Conservation (phyloP, 2,329 filamentous ascomycete genomes). For the Pseudonectria foliicola region DNA sequence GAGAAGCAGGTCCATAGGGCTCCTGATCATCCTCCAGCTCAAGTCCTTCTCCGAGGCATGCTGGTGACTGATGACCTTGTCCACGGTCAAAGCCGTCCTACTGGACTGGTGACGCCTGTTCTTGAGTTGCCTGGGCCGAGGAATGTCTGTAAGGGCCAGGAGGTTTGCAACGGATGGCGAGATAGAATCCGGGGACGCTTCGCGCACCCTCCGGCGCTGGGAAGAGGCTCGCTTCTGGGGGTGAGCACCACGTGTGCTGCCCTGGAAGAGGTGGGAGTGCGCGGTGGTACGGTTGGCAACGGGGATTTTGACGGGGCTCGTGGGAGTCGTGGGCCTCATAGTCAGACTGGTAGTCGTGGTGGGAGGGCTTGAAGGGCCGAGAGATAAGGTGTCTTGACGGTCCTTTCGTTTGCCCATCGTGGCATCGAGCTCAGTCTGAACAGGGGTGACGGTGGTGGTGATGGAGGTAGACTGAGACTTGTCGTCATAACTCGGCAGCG, state of each 20-base stretch:
- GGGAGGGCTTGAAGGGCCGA: slow-evolving; percentile 22
- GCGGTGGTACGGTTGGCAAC: slow-evolving; percentile 31
- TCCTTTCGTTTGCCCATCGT: slow-evolving; percentile 30
- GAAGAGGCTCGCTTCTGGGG: slow-evolving; percentile 31
- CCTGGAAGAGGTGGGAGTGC: slow-evolving; percentile 4
- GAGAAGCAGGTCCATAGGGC: slow-evolving; percentile 52
- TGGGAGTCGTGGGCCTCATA: slow-evolving; percentile 28
- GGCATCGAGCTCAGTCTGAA: slow-evolving; percentile 19
- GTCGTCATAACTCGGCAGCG: slow-evolving; percentile 24
- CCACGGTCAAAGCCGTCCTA: slow-evolving; percentile 39
- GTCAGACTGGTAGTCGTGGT: slow-evolving; percentile 21
- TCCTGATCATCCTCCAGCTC: slow-evolving; percentile 45
- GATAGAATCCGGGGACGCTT: slow-evolving; percentile 45
- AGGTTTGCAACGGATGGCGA: slow-evolving; percentile 54
- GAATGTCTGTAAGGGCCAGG: slow-evolving; percentile 56
- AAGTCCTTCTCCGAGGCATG: slow-evolving; percentile 53
- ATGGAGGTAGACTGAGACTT: slow-evolving; percentile 14
- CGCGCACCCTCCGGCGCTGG: slow-evolving; percentile 30
- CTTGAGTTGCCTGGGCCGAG: slow-evolving; percentile 35
- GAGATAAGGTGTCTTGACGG: slow-evolving; percentile 20
- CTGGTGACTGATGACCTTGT: slow-evolving; percentile 47
- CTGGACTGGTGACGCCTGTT: slow-evolving; percentile 24
- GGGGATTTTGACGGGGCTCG: slow-evolving; percentile 51
- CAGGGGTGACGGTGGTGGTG: slow-evolving; percentile 16
- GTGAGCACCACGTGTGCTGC: slow-evolving; percentile 29